Percentiles rank a stretch among this genome's conserved stretches.
Evolutionary conservation across 768 basidiomycete genomes (phyloP).

Genomic region (Dentipellis sp.): DNA sequence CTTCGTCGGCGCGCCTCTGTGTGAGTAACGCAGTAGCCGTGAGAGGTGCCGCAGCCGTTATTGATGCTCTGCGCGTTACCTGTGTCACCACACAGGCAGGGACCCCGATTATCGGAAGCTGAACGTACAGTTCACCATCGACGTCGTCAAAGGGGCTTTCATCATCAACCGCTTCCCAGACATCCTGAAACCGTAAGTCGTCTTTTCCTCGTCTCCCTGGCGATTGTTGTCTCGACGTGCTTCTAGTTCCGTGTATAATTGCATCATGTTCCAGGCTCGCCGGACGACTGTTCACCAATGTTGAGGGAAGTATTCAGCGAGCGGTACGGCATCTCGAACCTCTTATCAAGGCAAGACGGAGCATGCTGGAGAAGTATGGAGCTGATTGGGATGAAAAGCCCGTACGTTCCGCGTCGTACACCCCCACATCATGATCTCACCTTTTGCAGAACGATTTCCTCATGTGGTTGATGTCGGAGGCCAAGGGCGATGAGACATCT

Average conservation of each 20-base stretch:
- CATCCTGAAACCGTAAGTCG: slow-evolving; percentile 24
- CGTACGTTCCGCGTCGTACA: background rate
- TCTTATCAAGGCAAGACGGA: background rate
- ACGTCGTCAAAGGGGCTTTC: slow-evolving; percentile 23
- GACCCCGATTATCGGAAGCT: slow-evolving; percentile 27
- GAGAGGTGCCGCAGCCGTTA: too few relatives aligned
- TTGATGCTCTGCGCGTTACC: too few relatives aligned
- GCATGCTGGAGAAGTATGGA: background rate
- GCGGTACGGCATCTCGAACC: background rate
- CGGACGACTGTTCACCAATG: background rate
- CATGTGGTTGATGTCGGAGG: slow-evolving; percentile 31
- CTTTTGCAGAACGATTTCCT: slow-evolving; percentile 28
- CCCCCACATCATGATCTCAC: background rate
- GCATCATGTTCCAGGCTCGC: background rate
- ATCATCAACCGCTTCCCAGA: slow-evolving; percentile 26
- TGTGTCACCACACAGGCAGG: slow-evolving; percentile 20
- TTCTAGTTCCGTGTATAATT: background rate
- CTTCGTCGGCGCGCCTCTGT: slow-evolving; percentile 30
- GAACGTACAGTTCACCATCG: slow-evolving; percentile 25
- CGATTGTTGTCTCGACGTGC: too few relatives aligned
- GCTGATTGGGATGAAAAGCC: slow-evolving; percentile 3
- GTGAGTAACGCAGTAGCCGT: slow-evolving; percentile 17
- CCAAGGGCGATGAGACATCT: slow-evolving; percentile 20
- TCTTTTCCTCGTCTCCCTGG: background rate
- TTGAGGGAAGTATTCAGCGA: background rate